Base-by-base conservation (phyloP, 1,284 basidiomycete genomes). In the Ustilago nuda region DNA sequence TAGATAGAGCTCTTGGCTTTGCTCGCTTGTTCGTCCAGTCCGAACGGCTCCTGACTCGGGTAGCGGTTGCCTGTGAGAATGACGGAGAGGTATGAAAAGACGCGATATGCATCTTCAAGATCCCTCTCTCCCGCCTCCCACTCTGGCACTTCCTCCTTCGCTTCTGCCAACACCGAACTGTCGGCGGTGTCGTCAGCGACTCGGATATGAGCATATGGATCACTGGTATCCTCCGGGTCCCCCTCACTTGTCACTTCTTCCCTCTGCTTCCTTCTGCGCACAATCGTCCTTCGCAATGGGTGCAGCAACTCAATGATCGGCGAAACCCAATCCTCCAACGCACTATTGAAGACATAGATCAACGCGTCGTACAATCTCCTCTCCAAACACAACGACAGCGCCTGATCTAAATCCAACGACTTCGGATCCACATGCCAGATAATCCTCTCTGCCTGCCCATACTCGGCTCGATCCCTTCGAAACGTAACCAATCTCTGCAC, bases 371-470 rank as follows among this genome's bases (percentile, higher is more conserved):
- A 98, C 2, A 99, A 89, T 35, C 89, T 88, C 81, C 94, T 90
- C 61, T 88, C 89, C 82, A 94, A 91, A 83, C 97, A 99, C 4
- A 99, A 88, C 17, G 87, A 89, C 70, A 98, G 92, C 0, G 92
- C 92, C 86, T 98, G 97, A 83, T 99, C 93, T 85, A 98, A 92
- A 83, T 99, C 97, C 66, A 99, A 88, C 79, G 92, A 93, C 15
- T 90, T 88, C 0, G 96, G 94, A 78, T 98, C 93, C 67, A 98
- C 94, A 84, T 97, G 94, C 93, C 95, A 98, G 61, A 99, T 96
- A 66, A 99, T 89, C 45, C 90, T 89, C 85, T 99, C 95, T 1
- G 93, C 93, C 3, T 91, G 88, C 56, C 92, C 92, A 23, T 92
- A 91, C 61, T 92, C 90, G 6, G 88, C 88, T 45, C 91, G 89